phyloP scores from a whole-genome alignment of 164 flowering plant genomes.

The Platanus orientalis region DNA sequence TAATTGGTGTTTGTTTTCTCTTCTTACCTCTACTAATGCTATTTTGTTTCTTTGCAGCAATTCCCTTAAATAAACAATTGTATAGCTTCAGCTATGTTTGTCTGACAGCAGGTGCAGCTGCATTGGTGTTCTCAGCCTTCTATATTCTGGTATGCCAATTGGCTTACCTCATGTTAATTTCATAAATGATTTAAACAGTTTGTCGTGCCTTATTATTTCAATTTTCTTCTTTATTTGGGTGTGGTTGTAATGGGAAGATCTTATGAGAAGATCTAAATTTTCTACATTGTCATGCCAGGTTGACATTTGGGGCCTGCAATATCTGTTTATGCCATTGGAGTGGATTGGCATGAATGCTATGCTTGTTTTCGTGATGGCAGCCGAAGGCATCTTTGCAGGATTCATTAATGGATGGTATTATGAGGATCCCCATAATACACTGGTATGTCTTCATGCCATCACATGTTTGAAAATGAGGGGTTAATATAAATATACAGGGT shows the following conservation, averaged over 20 bases:
- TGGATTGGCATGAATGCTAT: slow-evolving; percentile 99
- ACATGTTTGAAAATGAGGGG: background rate
- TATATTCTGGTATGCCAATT: slow-evolving; percentile 51
- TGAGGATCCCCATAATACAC: slow-evolving; percentile 63
- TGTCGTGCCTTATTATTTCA: too few relatives aligned
- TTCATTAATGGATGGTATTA: slow-evolving; percentile 93
- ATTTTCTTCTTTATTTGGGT: too few relatives aligned
- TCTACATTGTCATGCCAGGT: slow-evolving; percentile 41
- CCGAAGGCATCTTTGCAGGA: slow-evolving; percentile 86
- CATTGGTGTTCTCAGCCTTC: slow-evolving; percentile 63
- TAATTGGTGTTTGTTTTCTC: background rate
- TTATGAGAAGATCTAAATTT: background rate
- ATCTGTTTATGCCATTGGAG: slow-evolving; percentile 63
- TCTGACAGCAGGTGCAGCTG: slow-evolving; percentile 85
- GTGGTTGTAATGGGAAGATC: too few relatives aligned
- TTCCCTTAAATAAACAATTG: slow-evolving; percentile 83
- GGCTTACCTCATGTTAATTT: background rate
- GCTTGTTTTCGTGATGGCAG: slow-evolving; percentile 94
- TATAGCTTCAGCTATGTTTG: slow-evolving; percentile 86
- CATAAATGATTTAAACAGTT: background rate
- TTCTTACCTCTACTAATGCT: background rate
- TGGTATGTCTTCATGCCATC: slow-evolving; percentile 38
- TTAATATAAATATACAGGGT: background rate
- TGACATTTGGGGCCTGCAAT: slow-evolving; percentile 47
- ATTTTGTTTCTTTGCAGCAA: slow-evolving; percentile 44